These are phyloP conservation scores for Silene uniflora DNA, from an alignment of 148 eudicot species.

Conservation along the genomic window DNA sequence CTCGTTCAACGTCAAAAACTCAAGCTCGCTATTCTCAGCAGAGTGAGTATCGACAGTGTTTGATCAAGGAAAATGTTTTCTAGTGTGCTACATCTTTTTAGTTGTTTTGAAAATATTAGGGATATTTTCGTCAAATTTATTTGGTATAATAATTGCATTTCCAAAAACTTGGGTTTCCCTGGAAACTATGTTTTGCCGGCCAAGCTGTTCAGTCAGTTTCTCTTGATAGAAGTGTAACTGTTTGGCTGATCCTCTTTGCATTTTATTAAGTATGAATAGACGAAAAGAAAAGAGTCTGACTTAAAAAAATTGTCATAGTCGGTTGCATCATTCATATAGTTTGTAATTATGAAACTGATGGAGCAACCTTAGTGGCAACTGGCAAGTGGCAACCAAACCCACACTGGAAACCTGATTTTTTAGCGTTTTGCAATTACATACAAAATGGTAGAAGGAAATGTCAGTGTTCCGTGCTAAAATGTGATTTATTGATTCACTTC, in stretches of 20 bases:
- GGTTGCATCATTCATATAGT: neutral
- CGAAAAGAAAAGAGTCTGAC: neutral
- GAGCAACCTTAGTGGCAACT: neutral
- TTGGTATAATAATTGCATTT: neutral
- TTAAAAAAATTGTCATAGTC: neutral
- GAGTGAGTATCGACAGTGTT: conserved; percentile 33
- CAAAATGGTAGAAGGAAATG: neutral
- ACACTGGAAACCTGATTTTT: neutral
- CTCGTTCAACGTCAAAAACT: conserved; percentile 48
- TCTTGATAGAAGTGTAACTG: neutral
- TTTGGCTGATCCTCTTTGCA: neutral
- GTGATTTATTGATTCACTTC: neutral
- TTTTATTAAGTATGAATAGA: neutral
- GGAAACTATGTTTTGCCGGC: neutral
- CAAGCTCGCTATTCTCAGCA: conserved; percentile 62
- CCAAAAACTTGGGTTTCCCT: neutral
- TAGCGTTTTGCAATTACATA: neutral
- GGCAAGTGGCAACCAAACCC: neutral
- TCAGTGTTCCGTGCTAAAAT: neutral
- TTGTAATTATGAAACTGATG: neutral
- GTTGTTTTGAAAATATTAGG: neutral
- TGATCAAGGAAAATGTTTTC: neutral
- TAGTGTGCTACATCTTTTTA: neutral
- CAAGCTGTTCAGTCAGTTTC: neutral
- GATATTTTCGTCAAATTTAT: neutral